phyloP scores from a whole-genome alignment of 192 early-diverging fungal genomes.

The Cetraspora pellucida region DNA sequence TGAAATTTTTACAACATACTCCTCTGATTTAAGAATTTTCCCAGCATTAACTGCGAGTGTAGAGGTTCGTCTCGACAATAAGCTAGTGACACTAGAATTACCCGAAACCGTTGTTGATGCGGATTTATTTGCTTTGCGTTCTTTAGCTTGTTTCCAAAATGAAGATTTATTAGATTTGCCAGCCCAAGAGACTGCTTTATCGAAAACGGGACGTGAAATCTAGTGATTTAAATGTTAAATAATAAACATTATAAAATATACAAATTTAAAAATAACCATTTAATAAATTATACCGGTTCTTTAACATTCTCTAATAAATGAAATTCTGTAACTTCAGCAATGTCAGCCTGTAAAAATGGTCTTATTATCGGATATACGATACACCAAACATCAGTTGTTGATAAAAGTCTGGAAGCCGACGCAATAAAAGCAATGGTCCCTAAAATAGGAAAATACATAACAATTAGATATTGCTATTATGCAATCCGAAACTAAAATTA shows the following conservation, averaged over 20 bases:
- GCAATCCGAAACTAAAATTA: neutral
- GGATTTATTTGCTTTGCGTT: slow-evolving; percentile 38
- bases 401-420: slow-evolving; percentile 60
- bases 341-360: slow-evolving; percentile 69
- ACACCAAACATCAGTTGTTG: slow-evolving; percentile 74
- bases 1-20: slow-evolving; percentile 43
- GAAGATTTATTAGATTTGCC: slow-evolving; percentile 45
- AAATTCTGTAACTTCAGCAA: slow-evolving; percentile 64
- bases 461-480: neutral
- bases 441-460: slow-evolving; percentile 35
- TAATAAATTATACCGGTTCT: slow-evolving; percentile 51
- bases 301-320: slow-evolving; percentile 69
- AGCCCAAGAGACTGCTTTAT: slow-evolving; percentile 61
- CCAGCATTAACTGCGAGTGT: slow-evolving; percentile 31
- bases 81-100: neutral
- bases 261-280: neutral
- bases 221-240: slow-evolving; percentile 30
- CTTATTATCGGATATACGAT: slow-evolving; percentile 72
- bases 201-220: slow-evolving; percentile 59
- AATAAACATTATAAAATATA: neutral
- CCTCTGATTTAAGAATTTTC: slow-evolving; percentile 46
- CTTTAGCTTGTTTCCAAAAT: slow-evolving; percentile 57
- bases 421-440: slow-evolving; percentile 73
- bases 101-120: slow-evolving; percentile 29
- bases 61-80: slow-evolving; percentile 26